Evolutionary conservation across 2,329 filamentous ascomycete species (phyloP), one percentile per base, ranked within the genome.

Genomic region (Talaromyces sp.): DNA sequence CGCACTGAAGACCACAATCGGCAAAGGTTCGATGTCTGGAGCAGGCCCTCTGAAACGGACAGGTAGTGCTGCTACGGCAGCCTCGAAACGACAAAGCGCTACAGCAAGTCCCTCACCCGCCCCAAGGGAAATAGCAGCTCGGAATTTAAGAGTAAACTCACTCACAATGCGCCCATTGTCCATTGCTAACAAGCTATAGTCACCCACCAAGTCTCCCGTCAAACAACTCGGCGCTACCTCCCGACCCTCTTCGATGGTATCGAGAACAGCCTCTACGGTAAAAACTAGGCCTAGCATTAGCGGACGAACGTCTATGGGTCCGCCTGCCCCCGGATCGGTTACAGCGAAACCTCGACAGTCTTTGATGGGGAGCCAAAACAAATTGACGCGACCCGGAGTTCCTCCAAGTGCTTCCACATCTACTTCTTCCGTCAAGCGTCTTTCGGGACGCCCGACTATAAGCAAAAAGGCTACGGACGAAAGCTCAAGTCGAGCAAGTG

Each of bases 161-260:
- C 33, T 35, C n/a, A 37, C n/a, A 46, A 31, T 33, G 39, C 23
- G 23, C 37, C 37, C 52, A 48, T 40, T n/a, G 25, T 18, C 44
- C 52, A n/a, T 40, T 61, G 33, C 50, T 65, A 52, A 64, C 42
- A 5, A 61, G 21, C 44, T 68, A 42, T 71, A 92, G 87, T 92
- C 88, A 63, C 90, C 91, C 1, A 88, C 85, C 0, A 93, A 91
- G 70, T 93, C 90, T 1, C 91, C 91, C 1, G 91, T 88, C 2
- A 95, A 95, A 72, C 88, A 90, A 69, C 74, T 90, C n/a, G 67
- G 70, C 9, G 80, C 76, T 12, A 77, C 77, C 18, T 81, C 86
- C 73, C 75, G 35, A 64, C 69, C 64, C 52, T 81, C 75, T 40
- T 80, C 75, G 56, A 80, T 83, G 28, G 73, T 89, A 28, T 74